These are phyloP conservation scores for Prunus fruticosa DNA, from an alignment of 306 rosid species.

Conservation along the genomic window DNA sequence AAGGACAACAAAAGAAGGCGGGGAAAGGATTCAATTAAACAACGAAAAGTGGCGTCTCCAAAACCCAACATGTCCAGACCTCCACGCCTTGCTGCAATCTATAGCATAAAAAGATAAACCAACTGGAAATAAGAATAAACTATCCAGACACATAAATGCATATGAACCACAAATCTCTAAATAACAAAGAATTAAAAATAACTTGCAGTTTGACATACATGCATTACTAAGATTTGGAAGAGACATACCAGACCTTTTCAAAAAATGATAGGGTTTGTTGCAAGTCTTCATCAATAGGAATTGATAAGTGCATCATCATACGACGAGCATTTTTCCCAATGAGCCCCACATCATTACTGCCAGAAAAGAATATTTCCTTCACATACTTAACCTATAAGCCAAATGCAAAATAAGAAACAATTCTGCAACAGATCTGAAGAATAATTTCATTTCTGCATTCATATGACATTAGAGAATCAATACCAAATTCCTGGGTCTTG, in stretches of 20 bases:
- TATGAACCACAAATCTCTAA: background rate
- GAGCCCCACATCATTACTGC: constrained; percentile 27
- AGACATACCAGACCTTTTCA: constrained; percentile 53
- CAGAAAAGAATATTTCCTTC: constrained; percentile 69
- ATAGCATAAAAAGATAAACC: constrained; percentile 18
- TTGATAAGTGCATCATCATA: constrained; percentile 66
- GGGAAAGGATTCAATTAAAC: constrained; percentile 74
- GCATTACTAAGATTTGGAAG: background rate
- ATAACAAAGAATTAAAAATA: background rate
- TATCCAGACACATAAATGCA: background rate
- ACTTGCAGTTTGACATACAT: background rate
- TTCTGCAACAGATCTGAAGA: background rate
- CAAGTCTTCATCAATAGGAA: constrained; percentile 73
- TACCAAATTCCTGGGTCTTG: background rate
- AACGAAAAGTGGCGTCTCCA: constrained; percentile 43
- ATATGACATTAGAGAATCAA: background rate
- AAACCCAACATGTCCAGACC: constrained; percentile 63
- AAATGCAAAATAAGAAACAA: constrained; percentile 36
- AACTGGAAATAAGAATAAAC: background rate
- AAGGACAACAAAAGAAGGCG: constrained; percentile 56
- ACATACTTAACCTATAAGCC: constrained; percentile 57
- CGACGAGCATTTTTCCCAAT: constrained; percentile 53
- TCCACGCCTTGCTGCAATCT: constrained; percentile 84
- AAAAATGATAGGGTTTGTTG: constrained; percentile 80
- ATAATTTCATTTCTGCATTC: background rate